Evolutionary conservation across 805 yeast genomes (phyloP).

Genomic region (Teunomyces lycoperdinae): DNA sequence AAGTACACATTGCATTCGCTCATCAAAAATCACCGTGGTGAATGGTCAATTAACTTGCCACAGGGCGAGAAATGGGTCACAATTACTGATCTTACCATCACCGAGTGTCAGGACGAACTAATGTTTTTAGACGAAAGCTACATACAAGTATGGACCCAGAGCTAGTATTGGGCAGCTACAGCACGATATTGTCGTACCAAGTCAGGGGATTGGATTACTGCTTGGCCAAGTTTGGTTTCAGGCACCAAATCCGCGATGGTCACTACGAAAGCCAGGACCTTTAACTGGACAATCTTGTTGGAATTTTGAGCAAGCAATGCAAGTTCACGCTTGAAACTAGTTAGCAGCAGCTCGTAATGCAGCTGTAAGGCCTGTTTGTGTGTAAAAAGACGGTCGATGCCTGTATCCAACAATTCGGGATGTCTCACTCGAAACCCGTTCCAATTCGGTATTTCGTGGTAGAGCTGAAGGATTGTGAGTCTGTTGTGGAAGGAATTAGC

Average conservation of each 20-base stretch:
- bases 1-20: slow-evolving; percentile 34
- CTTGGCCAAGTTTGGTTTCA: slow-evolving; percentile 16
- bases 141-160: slow-evolving; percentile 62
- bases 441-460: slow-evolving; percentile 24
- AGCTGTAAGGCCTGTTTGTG: background rate
- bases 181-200: slow-evolving; percentile 8
- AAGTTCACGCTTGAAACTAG: slow-evolving; percentile 11
- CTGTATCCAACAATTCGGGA: slow-evolving; percentile 19
- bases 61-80: slow-evolving; percentile 53
- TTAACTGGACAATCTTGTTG: slow-evolving; percentile 11
- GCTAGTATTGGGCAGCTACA: slow-evolving; percentile 5
- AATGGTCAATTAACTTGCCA: slow-evolving; percentile 44
- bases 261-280: slow-evolving; percentile 13
- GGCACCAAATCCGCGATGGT: slow-evolving; percentile 15
- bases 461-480: slow-evolving; percentile 14
- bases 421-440: slow-evolving; percentile 23
- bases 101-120: slow-evolving; percentile 51
- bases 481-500: background rate
- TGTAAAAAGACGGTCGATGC: background rate
- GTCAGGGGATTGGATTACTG: slow-evolving; percentile 5
- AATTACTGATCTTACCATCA: slow-evolving; percentile 50
- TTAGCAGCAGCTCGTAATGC: slow-evolving; percentile 9
- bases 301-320: slow-evolving; percentile 4
- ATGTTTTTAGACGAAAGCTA: slow-evolving; percentile 60
- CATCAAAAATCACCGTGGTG: slow-evolving; percentile 15